A percentile compares a stretch with the other conserved stretches of the same genome.
Conservation (phyloP, 1,139 yeast species). For the Scheffersomyces titani region DNA sequence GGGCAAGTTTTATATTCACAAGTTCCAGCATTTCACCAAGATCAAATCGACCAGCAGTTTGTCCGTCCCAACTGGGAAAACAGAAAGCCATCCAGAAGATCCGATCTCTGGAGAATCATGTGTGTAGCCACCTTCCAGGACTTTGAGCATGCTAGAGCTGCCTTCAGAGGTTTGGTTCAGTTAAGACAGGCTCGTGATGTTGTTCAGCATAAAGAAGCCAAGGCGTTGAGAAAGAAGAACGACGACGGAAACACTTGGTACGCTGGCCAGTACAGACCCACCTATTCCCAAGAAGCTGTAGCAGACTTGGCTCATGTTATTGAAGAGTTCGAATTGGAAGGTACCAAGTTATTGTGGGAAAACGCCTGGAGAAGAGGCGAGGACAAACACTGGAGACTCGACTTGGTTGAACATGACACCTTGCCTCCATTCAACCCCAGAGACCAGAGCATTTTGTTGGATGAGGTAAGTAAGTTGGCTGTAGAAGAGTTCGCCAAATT, state of each 20-base stretch:
- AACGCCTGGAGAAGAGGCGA: slow-evolving; percentile 85
- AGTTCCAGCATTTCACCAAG: slow-evolving; percentile 68
- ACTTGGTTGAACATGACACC: slow-evolving; percentile 56
- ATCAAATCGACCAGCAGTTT: slow-evolving; percentile 73
- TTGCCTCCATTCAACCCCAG: slow-evolving; percentile 65
- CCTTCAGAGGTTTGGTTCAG: slow-evolving; percentile 73
- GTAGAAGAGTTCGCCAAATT: slow-evolving; percentile 33
- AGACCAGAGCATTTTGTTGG: slow-evolving; percentile 63
- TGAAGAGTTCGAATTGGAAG: slow-evolving; percentile 56
- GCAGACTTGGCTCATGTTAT: slow-evolving; percentile 78
- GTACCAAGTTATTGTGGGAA: slow-evolving; percentile 73
- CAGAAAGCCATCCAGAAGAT: slow-evolving; percentile 73
- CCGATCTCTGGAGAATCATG: slow-evolving; percentile 90
- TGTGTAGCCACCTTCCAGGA: slow-evolving; percentile 74
- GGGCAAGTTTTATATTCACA: slow-evolving; percentile 93
- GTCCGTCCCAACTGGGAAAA: slow-evolving; percentile 88
- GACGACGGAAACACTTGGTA: slow-evolving; percentile 83
- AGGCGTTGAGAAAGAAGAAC: slow-evolving; percentile 68
- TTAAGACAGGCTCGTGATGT: slow-evolving; percentile 74
- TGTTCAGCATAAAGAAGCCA: slow-evolving; percentile 58
- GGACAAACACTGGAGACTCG: slow-evolving; percentile 59
- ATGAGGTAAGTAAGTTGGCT: slow-evolving; percentile 52
- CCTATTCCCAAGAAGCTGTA: slow-evolving; percentile 88
- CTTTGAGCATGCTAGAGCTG: slow-evolving; percentile 69
- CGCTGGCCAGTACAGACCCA: slow-evolving; percentile 85